Evolutionary conservation across 2,329 filamentous ascomycete species (phyloP), one percentile per base, ranked within the genome.

Genomic region (Aspergillus phoenicis): DNA sequence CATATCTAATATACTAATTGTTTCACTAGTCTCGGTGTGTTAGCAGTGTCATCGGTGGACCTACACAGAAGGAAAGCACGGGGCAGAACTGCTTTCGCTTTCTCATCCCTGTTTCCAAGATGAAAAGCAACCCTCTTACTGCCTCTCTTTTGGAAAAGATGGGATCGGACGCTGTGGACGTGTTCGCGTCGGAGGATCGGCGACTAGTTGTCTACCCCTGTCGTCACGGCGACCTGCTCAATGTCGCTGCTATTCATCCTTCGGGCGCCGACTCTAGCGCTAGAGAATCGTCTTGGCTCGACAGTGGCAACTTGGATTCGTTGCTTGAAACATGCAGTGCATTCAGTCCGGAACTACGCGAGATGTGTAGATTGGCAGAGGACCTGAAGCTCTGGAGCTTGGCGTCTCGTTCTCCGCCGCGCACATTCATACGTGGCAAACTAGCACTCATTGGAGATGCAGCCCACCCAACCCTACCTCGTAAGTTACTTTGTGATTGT

Each of bases 11-110:
- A 8, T 33, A 22, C 17, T 49, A 2, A 38, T 5, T 13, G 15
- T 33, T 17, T 5, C 36, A 11, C 52, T 70, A 33, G 72, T 76
- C 39, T 52, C 74, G 26, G 68, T 70, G 28, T 57, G 72, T 60
- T 48, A 17, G 57, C 59, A 65, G 60, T 26, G 62, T 62, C 59
- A 54, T 57, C 10, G 61, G 63, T 15, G 60, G 62, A 51, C 57
- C 62, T 33, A 57, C 52, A 57, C 59, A 43, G 53, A 66, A 57
- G 24, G 65, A 58, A 62, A 73, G 59, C 65, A 75, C 62, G 62
- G 71, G 69, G 1, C 70, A 70, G 55, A 66, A 67, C 56, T 75
- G 70, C 28, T 77, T 75, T 62, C 71, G 77, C 8, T 77, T 78
- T 60, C 67, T 78, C 43, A 75, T 79, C n/a, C 68, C 72, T 10